Conservation (phyloP, 805 yeast genomes). For the Yamadazyma philogaea region DNA sequence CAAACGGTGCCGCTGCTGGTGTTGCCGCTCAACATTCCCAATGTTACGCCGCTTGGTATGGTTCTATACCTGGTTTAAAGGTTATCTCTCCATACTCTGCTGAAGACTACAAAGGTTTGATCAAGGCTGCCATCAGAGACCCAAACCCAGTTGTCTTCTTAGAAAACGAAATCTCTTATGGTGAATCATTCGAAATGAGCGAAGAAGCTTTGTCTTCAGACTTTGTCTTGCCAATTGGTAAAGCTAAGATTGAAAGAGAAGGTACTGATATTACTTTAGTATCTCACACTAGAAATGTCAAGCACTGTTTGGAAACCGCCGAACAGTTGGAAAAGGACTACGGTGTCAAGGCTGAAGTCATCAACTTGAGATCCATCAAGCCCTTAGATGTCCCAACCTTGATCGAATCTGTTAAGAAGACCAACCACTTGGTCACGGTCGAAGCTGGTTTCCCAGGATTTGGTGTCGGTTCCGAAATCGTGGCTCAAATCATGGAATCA, state of each 20-base stretch:
- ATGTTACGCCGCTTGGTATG: conserved; percentile 97
- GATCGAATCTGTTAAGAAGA: conserved; percentile 86
- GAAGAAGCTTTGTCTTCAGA: conserved; percentile 89
- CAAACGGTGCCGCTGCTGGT: conserved; percentile 99
- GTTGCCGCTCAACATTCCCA: conserved; percentile 99
- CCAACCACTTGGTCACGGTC: conserved; percentile 92
- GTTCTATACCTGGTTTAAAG: conserved; percentile 95
- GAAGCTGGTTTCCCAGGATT: conserved; percentile 98
- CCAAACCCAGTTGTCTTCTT: conserved; percentile 96
- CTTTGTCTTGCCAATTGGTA: conserved; percentile 87
- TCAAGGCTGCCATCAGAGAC: conserved; percentile 96
- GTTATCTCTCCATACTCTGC: conserved; percentile 94
- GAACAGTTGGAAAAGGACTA: conserved; percentile 76
- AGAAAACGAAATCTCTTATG: conserved; percentile 94
- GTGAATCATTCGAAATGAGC: conserved; percentile 83
- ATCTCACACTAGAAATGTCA: conserved; percentile 89
- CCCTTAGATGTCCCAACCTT: conserved; percentile 91
- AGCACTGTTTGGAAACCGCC: conserved; percentile 86
- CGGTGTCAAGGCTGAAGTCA: conserved; percentile 87
- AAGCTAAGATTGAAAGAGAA: conserved; percentile 91
- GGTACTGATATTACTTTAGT: conserved; percentile 90
- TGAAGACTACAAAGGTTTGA: conserved; percentile 92
- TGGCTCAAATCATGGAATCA: conserved; percentile 97
- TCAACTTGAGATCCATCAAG: conserved; percentile 94
- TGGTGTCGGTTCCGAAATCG: conserved; percentile 97